Base-by-base conservation (phyloP, 805 yeast genomes). In the Lipomyces sp. region DNA sequence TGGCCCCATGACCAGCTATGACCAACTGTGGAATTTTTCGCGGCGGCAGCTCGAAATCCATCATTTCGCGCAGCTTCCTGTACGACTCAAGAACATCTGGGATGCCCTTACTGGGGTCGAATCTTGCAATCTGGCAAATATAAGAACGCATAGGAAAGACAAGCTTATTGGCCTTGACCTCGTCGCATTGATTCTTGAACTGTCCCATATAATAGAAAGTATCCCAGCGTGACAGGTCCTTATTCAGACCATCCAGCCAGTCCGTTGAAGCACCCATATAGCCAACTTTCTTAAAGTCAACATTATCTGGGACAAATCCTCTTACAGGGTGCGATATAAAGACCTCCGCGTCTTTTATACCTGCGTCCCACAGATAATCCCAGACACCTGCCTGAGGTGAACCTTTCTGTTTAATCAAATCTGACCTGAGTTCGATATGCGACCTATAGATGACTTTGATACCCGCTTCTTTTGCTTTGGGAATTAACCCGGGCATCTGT, bases 31-130 rank as follows among this genome's bases (percentile, higher is more conserved):
- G 71, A n/a, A 67, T 69, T 62, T 64, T 69, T n/a, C 71, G 33
- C 15, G 66, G 39, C 53, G 71, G 71, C 15, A 63, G 39, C 24
- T 67, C 71, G 15, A 67, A 67, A 42, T 68, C 69, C 71, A 69
- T 67, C 63, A 45, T 60, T 29, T 39, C 57, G 1, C 71, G 68
- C 33, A 69, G 48, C 53, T 59, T 53, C 15, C 66, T 60, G 48
- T 69, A 69, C 6, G 71, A 60, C 53, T 69, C 71, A 6, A 69
- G 57, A 7, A 67, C 70, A 56, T 69, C 71, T 18, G 69, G 68
- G 18, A 69, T 67, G 5, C 71, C 71, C 59, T 69, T 69, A 53
- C 71, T 69, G 8, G 71, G 71, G 39, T 69, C 71, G 50, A 69
- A 69, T 18, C 71, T 64, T 11, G 71, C 71, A 53, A 69, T 59